Percentiles rank a stretch among this genome's conserved stretches.
Evolutionary conservation across 805 yeast genomes (phyloP).

Genomic region (Clavispora santaluciae): DNA sequence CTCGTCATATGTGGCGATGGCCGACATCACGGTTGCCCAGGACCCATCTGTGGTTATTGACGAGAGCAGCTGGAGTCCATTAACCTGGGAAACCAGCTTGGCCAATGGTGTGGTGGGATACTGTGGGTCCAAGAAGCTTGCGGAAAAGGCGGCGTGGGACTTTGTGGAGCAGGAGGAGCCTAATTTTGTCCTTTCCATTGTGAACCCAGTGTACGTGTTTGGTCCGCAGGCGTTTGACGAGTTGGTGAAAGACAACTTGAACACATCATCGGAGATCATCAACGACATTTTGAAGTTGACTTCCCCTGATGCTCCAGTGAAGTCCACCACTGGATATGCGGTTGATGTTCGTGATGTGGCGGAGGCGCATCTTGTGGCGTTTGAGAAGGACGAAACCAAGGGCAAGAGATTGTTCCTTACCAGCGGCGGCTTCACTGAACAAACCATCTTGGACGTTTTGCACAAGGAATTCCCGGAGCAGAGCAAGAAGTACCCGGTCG

Average conservation of each 20-base stretch:
- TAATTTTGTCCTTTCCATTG: constrained; percentile 34
- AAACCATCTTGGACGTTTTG: constrained; percentile 32
- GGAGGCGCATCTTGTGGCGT: constrained; percentile 8
- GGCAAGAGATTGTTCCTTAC: constrained; percentile 19
- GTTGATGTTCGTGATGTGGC: constrained; percentile 23
- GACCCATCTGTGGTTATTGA: constrained; percentile 17
- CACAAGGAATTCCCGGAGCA: constrained; percentile 28
- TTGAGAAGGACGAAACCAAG: constrained; percentile 18
- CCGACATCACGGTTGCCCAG: constrained; percentile 25
- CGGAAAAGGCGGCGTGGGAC: constrained; percentile 40
- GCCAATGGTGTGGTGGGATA: constrained; percentile 3
- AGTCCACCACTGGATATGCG: background rate
- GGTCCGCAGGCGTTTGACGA: constrained; percentile 49
- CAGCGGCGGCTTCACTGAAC: constrained; percentile 30
- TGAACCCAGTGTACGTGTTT: constrained; percentile 42
- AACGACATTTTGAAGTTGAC: constrained; percentile 1
- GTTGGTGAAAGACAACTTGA: constrained; percentile 18
- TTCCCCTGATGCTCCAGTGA: background rate
- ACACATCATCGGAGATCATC: constrained; percentile 21
- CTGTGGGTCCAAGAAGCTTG: constrained; percentile 6
- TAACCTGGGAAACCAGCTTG: constrained; percentile 41
- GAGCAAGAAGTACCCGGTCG: constrained; percentile 15
- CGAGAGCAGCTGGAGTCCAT: constrained; percentile 43
- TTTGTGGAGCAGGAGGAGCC: constrained; percentile 37
- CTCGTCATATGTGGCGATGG: constrained; percentile 12